Evolutionary conservation across 2,329 filamentous ascomycete genomes (phyloP).

Genomic region (Nigrospora oryzae): DNA sequence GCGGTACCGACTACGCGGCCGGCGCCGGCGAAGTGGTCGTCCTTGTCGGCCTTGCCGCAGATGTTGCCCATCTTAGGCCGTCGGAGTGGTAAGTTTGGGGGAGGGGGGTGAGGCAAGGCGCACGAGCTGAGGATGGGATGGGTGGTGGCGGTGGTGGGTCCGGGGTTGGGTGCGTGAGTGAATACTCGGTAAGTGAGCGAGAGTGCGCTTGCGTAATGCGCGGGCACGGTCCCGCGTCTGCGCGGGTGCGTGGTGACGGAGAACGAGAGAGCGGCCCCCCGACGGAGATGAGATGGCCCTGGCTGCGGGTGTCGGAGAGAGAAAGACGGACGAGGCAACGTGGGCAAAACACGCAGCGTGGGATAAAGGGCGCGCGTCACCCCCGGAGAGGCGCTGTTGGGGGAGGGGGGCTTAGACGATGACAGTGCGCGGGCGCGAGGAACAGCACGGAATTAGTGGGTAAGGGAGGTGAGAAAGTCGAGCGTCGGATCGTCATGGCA

Average conservation of each 20-base stretch:
- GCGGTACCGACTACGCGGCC: conserved; percentile 63
- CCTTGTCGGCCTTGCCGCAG: conserved; percentile 65
- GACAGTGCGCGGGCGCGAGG: background rate
- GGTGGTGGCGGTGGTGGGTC: background rate
- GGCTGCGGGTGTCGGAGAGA: background rate
- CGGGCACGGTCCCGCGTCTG: background rate
- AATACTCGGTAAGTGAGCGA: background rate
- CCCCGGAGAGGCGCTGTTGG: background rate
- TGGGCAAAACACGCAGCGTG: background rate
- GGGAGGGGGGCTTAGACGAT: background rate
- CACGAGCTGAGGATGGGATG: background rate
- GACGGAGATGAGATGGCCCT: too few relatives aligned
- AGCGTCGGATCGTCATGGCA: too few relatives aligned
- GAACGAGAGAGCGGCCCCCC: background rate
- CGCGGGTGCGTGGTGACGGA: background rate
- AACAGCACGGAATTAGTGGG: too few relatives aligned
- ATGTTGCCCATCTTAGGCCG: conserved; percentile 66
- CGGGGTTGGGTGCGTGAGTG: background rate
- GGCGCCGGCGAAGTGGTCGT: conserved; percentile 57
- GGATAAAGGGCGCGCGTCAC: background rate
- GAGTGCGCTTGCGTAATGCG: background rate
- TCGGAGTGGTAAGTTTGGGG: background rate
- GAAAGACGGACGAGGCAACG: background rate
- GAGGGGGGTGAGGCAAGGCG: background rate
- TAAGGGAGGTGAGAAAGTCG: too few relatives aligned